phyloP scores from a whole-genome alignment of 1,139 yeast genomes.

The Hyphopichia khmerensis region DNA sequence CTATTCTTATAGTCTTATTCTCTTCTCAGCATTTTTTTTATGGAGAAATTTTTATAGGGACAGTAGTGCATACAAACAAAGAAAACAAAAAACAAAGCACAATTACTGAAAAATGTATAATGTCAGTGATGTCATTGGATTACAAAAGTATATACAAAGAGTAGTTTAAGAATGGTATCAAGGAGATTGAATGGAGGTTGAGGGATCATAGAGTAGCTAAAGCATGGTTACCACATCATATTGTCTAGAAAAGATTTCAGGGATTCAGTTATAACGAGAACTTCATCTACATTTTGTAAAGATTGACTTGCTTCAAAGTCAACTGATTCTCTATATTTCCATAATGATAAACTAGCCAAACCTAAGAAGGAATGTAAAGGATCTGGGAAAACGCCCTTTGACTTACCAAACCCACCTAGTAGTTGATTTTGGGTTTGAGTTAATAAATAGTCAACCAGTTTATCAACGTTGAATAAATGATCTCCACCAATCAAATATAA shows the following conservation, averaged over 20 bases:
- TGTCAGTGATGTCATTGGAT: not conserved
- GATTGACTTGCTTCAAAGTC: conserved; percentile 10
- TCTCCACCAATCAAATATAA: conserved; percentile 41
- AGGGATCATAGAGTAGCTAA: too few species aligned
- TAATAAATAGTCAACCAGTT: conserved; percentile 50
- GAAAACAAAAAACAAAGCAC: too few species aligned
- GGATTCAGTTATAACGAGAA: conserved; percentile 23
- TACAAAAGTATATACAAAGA: too few species aligned
- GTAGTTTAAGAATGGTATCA: too few species aligned
- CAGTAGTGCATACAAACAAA: too few species aligned
- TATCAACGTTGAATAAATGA: conserved; percentile 34
- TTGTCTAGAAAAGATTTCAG: conserved; percentile 18
- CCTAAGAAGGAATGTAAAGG: conserved; percentile 68
- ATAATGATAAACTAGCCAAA: conserved; percentile 53
- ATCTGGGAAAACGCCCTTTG: conserved; percentile 61
- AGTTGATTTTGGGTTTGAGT: conserved; percentile 57
- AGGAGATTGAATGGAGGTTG: too few species aligned
- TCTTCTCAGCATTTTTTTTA: too few species aligned
- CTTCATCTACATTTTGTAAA: conserved; percentile 23
- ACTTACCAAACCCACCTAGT: conserved; percentile 84
- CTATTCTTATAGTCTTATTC: too few species aligned
- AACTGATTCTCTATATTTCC: conserved; percentile 18
- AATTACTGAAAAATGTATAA: too few species aligned
- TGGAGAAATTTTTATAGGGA: too few species aligned
- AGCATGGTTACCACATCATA: not conserved